Evolutionary conservation across 2,329 filamentous ascomycete species (phyloP).

Genomic region (Colletotrichum sp.): DNA sequence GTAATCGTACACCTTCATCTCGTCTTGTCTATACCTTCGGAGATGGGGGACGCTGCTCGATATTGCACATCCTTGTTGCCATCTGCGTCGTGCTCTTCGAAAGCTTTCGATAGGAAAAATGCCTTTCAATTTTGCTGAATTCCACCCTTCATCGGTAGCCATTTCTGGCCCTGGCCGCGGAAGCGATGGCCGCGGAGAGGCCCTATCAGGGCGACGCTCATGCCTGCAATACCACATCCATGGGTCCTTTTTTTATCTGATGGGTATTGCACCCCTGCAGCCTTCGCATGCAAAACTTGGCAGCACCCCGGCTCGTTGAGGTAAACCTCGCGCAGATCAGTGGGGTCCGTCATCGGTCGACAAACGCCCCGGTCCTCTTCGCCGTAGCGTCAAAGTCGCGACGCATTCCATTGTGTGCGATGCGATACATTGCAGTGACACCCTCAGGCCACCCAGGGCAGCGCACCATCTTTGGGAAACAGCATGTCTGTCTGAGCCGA

Average conservation of each 20-base stretch:
- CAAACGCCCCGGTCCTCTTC: background rate
- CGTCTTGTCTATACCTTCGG: background rate
- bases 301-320: constrained; percentile 5
- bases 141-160: constrained; percentile 1
- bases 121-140: background rate
- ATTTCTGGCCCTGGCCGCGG: background rate
- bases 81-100: background rate
- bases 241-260: background rate
- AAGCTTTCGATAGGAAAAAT: background rate
- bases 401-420: background rate
- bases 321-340: constrained; percentile 15
- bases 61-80: background rate
- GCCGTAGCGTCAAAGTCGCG: constrained; percentile 1
- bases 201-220: background rate
- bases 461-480: background rate
- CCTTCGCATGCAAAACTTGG: constrained; percentile 17
- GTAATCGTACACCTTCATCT: background rate
- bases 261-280: constrained; percentile 1
- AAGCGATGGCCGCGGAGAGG: background rate
- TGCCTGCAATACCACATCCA: background rate
- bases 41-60: background rate
- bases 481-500: background rate
- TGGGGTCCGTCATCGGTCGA: constrained; percentile 13
- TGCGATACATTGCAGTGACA: background rate
- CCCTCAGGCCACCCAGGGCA: background rate